Conservation (phyloP, 768 basidiomycete genomes). For the Leccinum imitatum region DNA sequence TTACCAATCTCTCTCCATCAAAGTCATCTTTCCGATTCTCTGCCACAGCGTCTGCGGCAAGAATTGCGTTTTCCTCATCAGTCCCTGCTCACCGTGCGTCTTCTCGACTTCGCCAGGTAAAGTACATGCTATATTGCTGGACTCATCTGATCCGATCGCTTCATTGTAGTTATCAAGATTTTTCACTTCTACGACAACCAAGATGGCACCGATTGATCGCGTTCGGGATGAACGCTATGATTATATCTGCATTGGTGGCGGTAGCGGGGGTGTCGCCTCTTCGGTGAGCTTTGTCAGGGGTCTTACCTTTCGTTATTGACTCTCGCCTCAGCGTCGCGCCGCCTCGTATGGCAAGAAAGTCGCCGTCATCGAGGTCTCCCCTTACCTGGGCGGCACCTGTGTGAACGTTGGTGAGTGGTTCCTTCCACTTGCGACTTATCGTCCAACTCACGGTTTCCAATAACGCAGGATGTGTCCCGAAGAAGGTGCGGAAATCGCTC, state of each 20-base stretch:
- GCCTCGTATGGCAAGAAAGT: slow-evolving; percentile 91
- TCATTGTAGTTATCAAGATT: slow-evolving; percentile 46
- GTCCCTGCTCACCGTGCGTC: slow-evolving; percentile 9
- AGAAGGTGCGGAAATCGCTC: slow-evolving; percentile 59
- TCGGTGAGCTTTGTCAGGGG: slow-evolving; percentile 54
- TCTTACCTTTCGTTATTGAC: not conserved
- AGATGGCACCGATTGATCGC: slow-evolving; percentile 72
- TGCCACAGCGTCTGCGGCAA: slow-evolving; percentile 11
- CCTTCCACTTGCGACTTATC: not conserved
- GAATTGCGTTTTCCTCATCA: slow-evolving; percentile 10
- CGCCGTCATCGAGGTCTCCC: slow-evolving; percentile 78
- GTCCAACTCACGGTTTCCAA: slow-evolving; percentile 6
- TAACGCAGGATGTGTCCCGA: slow-evolving; percentile 86
- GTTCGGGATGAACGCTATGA: slow-evolving; percentile 73
- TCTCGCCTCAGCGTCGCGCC: slow-evolving; percentile 71
- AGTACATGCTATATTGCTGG: not conserved
- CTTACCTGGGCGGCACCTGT: slow-evolving; percentile 88
- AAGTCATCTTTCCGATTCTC: slow-evolving; percentile 11
- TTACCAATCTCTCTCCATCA: slow-evolving; percentile 7
- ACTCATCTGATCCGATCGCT: not conserved
- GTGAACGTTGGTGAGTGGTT: slow-evolving; percentile 87
- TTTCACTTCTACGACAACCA: slow-evolving; percentile 39
- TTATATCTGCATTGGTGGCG: slow-evolving; percentile 87
- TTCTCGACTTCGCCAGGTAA: slow-evolving; percentile 29
- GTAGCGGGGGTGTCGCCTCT: slow-evolving; percentile 88